phyloP scores from a whole-genome alignment of 2,329 filamentous ascomycete genomes.

The Fusarium pseudonygamai region DNA sequence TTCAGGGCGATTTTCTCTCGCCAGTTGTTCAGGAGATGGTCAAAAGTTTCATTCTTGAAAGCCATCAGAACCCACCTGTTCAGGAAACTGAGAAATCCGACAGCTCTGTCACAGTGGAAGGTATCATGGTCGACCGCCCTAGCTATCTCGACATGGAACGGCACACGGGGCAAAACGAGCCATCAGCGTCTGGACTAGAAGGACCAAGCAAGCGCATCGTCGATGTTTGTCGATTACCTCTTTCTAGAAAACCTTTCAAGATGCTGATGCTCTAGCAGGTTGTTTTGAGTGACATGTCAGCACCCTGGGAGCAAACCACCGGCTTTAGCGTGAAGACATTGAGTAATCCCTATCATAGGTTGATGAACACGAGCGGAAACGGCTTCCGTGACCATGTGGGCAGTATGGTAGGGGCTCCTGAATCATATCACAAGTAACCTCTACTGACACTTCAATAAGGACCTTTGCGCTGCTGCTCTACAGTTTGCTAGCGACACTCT shows the following conservation, averaged over 20 bases:
- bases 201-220: conserved; percentile 62
- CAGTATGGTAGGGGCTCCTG: conserved; percentile 80
- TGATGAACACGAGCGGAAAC: conserved; percentile 98
- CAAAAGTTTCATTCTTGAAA: conserved; percentile 76
- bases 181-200: not conserved
- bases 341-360: conserved; percentile 96
- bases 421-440: too few species aligned
- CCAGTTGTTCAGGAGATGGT: conserved; percentile 78
- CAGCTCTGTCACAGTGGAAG: conserved; percentile 35
- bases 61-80: conserved; percentile 47
- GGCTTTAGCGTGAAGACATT: conserved; percentile 87
- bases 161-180: conserved; percentile 37
- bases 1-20: conserved; percentile 93
- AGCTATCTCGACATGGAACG: conserved; percentile 76
- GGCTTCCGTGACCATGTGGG: conserved; percentile 87
- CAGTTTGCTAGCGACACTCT: conserved; percentile 87
- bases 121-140: conserved; percentile 50
- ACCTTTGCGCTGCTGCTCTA: conserved; percentile 87
- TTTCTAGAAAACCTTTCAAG: not conserved
- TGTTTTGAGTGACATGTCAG: conserved; percentile 99
- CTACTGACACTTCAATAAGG: conserved; percentile 60
- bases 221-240: conserved; percentile 63
- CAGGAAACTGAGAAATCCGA: conserved; percentile 3
- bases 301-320: conserved; percentile 85
- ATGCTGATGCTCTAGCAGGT: conserved; percentile 59